These are phyloP conservation scores for Abrus precatorius DNA, from an alignment of 306 rosid genomes.

Conservation along the genomic window DNA sequence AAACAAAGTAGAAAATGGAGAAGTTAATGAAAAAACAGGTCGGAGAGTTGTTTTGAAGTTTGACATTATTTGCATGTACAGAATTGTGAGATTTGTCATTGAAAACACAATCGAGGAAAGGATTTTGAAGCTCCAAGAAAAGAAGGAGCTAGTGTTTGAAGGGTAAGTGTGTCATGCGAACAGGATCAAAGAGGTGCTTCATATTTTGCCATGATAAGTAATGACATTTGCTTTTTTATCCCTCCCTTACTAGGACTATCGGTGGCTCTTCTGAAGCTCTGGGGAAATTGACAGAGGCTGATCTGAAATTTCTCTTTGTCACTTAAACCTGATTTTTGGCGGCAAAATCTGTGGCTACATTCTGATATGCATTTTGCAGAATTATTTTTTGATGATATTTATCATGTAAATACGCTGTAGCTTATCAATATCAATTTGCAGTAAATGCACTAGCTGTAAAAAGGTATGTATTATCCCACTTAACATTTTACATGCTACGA, in stretches of 20 bases:
- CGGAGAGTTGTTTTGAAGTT: neutral
- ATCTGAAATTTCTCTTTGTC: slow-evolving; percentile 71
- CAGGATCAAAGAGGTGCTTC: slow-evolving; percentile 20
- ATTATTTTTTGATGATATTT: slow-evolving; percentile 13
- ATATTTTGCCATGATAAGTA: slow-evolving; percentile 12
- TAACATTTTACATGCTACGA: too few relatives aligned
- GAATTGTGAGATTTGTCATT: slow-evolving; percentile 85
- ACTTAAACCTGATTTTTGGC: slow-evolving; percentile 47
- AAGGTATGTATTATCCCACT: neutral
- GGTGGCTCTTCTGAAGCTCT: slow-evolving; percentile 84
- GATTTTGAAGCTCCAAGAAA: slow-evolving; percentile 90
- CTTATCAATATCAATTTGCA: neutral
- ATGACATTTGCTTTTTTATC: slow-evolving; percentile 12
- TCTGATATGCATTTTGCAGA: neutral
- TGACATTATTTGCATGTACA: slow-evolving; percentile 43
- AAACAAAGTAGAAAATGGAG: neutral
- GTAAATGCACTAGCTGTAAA: neutral
- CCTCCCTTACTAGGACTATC: slow-evolving; percentile 64
- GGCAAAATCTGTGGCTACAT: neutral
- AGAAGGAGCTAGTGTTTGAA: slow-evolving; percentile 92
- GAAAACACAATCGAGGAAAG: slow-evolving; percentile 94
- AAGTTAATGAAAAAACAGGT: neutral
- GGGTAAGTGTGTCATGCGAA: slow-evolving; percentile 63
- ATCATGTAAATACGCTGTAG: neutral
- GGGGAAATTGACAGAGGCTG: slow-evolving; percentile 75